Base-by-base conservation (phyloP, 768 basidiomycete genomes). In the Leccinum imitatum region DNA sequence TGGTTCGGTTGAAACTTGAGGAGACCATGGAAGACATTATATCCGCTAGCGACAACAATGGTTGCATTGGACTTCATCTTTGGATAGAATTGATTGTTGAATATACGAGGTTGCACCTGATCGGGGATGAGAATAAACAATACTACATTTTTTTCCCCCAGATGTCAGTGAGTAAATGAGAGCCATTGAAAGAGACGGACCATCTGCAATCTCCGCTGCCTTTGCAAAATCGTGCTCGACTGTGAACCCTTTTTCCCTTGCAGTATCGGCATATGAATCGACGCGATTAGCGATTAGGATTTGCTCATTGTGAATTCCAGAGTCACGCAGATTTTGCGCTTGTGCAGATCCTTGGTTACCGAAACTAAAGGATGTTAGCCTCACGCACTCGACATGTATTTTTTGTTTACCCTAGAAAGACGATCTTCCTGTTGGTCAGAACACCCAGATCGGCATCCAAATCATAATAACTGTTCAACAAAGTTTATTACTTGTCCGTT, bases 311-410 rank as follows among this genome's bases (percentile, higher is more conserved):
- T 81, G 77, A 59, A 86, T 82, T 3, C 85, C 85, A 54, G 81
- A 78, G 60, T 86, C 85, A n/a, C 85, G 79, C 60, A 87, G 65
- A 61, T 87, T 87, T 71, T 86, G 84, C 4, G 85, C 85, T 67
- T 86, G 85, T 52, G 85, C 85, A 33, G 85, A 82, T 13, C 85
- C 85, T 68, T 87, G 85, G 69, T 85, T 86, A 48, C 85, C 85
- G 69, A 85, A 87, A 4, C 84, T 86, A 2, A 2, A 15, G 19
- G 33, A 57, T 46, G 30, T 53, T 41, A 59, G 39, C 50, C n/a
- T 57, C 51, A n/a, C 15, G 30, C 6, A 50, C 19, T 30, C 27
- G 27, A 39, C 23, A 48, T 41, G 23, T 6, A 35, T 15, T 17
- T 25, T 44, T 13, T 10, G 59, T 76, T 33, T 67, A 84, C 84